Percentiles rank a stretch among this genome's conserved stretches.
These are phyloP conservation scores for Pythium rishiriense DNA, from an alignment of 352 stramenopile species.

Conservation along the genomic window DNA sequence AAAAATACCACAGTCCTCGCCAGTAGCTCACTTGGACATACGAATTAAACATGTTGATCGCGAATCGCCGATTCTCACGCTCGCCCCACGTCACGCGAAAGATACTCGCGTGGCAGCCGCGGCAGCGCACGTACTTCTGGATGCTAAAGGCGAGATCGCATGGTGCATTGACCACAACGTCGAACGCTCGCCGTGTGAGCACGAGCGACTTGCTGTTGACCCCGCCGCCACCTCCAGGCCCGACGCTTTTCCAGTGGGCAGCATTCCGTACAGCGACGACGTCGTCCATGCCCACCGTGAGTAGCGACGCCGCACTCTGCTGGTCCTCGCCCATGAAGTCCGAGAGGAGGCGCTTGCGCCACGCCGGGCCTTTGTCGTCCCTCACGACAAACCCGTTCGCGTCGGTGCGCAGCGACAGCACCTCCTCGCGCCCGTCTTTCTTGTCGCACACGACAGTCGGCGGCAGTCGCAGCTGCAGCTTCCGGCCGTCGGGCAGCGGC, in stretches of 20 bases:
- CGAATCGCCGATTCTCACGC: slow-evolving; percentile 56
- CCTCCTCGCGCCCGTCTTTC: slow-evolving; percentile 43
- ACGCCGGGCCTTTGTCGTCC: slow-evolving; percentile 49
- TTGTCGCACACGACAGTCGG: slow-evolving; percentile 68
- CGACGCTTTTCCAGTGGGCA: slow-evolving; percentile 45
- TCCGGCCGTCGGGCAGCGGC: slow-evolving; percentile 43
- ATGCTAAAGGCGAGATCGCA: slow-evolving; percentile 60
- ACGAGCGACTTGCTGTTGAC: slow-evolving; percentile 62
- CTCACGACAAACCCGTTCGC: slow-evolving; percentile 40
- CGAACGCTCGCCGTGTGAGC: slow-evolving; percentile 55
- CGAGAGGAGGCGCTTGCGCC: slow-evolving; percentile 59
- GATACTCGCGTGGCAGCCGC: slow-evolving; percentile 63
- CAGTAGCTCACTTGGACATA: slow-evolving; percentile 26
- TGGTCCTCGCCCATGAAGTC: slow-evolving; percentile 35
- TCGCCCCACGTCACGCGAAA: slow-evolving; percentile 70
- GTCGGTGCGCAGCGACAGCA: slow-evolving; percentile 66
- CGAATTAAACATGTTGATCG: slow-evolving; percentile 75
- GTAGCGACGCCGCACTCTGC: slow-evolving; percentile 18
- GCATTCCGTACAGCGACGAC: slow-evolving; percentile 66
- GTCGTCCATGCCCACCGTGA: slow-evolving; percentile 26
- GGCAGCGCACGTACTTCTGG: slow-evolving; percentile 73
- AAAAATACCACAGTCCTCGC: too few species aligned
- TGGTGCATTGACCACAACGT: slow-evolving; percentile 54
- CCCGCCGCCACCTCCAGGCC: slow-evolving; percentile 10
- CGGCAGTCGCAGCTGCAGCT: slow-evolving; percentile 59